Evolutionary conservation across 2,329 filamentous ascomycete species (phyloP).

Genomic region (Aspergillus pseudoterreus): DNA sequence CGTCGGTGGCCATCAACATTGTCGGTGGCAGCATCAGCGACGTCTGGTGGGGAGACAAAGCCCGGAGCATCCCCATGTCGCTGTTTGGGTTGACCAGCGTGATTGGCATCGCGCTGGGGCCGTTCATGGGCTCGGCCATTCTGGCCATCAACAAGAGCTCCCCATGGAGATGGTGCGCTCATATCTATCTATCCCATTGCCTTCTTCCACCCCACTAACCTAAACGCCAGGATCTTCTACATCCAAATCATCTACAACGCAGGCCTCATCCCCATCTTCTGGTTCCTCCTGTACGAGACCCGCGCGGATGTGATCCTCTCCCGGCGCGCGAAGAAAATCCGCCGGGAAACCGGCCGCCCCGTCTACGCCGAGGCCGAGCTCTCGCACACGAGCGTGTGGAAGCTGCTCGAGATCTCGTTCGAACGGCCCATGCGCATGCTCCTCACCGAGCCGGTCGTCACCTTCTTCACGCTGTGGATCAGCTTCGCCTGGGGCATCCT

Average conservation of each 20-base stretch:
- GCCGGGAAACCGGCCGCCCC: slow-evolving; percentile 30
- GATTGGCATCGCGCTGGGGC: slow-evolving; percentile 43
- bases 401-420: slow-evolving; percentile 37
- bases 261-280: slow-evolving; percentile 39
- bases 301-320: slow-evolving; percentile 41
- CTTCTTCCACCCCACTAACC: neutral
- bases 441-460: slow-evolving; percentile 41
- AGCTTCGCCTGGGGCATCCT: slow-evolving; percentile 44
- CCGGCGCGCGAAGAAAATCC: slow-evolving; percentile 37
- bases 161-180: slow-evolving; percentile 41
- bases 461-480: slow-evolving; percentile 44
- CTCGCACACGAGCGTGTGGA: slow-evolving; percentile 17
- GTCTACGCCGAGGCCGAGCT: slow-evolving; percentile 27
- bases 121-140: slow-evolving; percentile 42
- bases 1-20: slow-evolving; percentile 42
- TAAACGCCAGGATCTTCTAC: slow-evolving; percentile 39
- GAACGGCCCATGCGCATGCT: slow-evolving; percentile 39
- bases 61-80: slow-evolving; percentile 41
- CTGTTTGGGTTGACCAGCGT: slow-evolving; percentile 44
- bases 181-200: no score
- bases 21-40: slow-evolving; percentile 34
- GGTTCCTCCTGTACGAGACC: slow-evolving; percentile 40
- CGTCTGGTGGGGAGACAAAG: slow-evolving; percentile 35
- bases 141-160: slow-evolving; percentile 29
- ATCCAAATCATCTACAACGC: slow-evolving; percentile 45